These are phyloP conservation scores for Apophysomyces variabilis DNA, from an alignment of 371 early-diverging fungal genomes.

Conservation along the genomic window DNA sequence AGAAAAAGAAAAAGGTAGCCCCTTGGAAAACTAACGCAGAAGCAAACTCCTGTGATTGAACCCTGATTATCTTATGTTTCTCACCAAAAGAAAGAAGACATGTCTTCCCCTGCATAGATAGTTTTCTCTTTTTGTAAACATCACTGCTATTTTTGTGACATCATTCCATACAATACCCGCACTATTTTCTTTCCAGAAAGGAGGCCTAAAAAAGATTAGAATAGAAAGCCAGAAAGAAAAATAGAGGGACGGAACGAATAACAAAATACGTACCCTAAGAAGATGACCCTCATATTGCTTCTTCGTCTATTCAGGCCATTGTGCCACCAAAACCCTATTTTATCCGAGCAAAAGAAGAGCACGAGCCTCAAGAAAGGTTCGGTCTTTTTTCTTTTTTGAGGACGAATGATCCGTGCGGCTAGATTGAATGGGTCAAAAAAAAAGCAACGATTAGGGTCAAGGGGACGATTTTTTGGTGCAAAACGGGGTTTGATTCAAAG, in stretches of 20 bases:
- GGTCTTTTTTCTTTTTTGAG: neutral
- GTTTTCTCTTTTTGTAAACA: constrained; percentile 13
- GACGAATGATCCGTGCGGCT: constrained; percentile 12
- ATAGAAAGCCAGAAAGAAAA: neutral
- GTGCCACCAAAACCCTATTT: constrained; percentile 11
- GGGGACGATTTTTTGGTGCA: neutral
- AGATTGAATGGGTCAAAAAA: neutral
- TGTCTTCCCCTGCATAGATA: constrained; percentile 7
- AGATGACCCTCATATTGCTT: too few relatives aligned
- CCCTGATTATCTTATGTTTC: neutral
- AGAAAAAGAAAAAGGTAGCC: neutral
- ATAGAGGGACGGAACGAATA: neutral
- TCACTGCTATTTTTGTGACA: constrained; percentile 14
- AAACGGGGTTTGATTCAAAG: constrained; percentile 7
- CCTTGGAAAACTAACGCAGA: neutral
- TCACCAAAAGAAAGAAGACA: neutral
- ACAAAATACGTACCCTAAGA: too few relatives aligned
- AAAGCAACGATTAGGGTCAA: neutral
- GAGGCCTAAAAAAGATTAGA: neutral
- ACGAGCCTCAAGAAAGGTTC: constrained; percentile 2
- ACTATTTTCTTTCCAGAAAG: constrained; percentile 7
- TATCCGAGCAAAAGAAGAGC: constrained; percentile 5
- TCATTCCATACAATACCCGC: constrained; percentile 11
- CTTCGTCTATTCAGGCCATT: neutral
- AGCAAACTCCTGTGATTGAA: constrained; percentile 10